A percentile compares a stretch with the other conserved stretches of the same genome.
Conservation (phyloP, 2,329 filamentous ascomycete genomes). For the Cyphellophora europaea region DNA sequence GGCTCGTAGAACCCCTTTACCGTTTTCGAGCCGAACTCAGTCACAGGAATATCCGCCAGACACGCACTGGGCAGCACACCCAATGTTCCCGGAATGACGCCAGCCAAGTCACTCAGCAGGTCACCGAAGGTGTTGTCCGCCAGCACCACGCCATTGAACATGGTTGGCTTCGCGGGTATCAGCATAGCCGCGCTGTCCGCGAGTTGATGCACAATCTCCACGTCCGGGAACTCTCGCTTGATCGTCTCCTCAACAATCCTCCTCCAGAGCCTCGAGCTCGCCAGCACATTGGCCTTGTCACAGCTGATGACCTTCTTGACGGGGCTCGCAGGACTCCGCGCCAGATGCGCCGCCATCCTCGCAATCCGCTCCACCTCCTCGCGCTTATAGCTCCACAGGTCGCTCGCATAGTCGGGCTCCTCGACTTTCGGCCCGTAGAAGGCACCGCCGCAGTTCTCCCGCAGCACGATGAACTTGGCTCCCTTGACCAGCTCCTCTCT, state of each 20-base stretch:
- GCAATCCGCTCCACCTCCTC: constrained; percentile 75
- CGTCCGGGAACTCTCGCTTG: constrained; percentile 70
- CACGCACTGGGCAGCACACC: constrained; percentile 79
- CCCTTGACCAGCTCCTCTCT: constrained; percentile 66
- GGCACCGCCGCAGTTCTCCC: constrained; percentile 43
- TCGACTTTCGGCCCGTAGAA: constrained; percentile 34
- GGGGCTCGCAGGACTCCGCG: constrained; percentile 56
- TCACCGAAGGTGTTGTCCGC: constrained; percentile 89
- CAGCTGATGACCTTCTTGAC: constrained; percentile 69
- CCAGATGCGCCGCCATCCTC: constrained; percentile 66
- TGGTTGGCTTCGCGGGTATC: constrained; percentile 79
- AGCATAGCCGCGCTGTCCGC: constrained; percentile 89
- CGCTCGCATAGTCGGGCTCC: constrained; percentile 40
- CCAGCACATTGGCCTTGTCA: constrained; percentile 91
- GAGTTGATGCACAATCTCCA: constrained; percentile 73
- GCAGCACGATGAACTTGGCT: constrained; percentile 40
- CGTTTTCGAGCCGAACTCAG: too few species aligned
- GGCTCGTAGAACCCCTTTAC: constrained; percentile 88
- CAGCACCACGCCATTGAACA: constrained; percentile 76
- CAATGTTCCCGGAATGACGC: constrained; percentile 77
- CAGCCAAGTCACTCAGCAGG: constrained; percentile 86
- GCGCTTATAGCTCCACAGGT: constrained; percentile 76
- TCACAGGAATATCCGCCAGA: constrained; percentile 72
- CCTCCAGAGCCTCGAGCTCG: constrained; percentile 76
- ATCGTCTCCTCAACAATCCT: constrained; percentile 74